Base-by-base conservation (phyloP, 1,139 yeast genomes). In the Kodamaea ohmeri region DNA sequence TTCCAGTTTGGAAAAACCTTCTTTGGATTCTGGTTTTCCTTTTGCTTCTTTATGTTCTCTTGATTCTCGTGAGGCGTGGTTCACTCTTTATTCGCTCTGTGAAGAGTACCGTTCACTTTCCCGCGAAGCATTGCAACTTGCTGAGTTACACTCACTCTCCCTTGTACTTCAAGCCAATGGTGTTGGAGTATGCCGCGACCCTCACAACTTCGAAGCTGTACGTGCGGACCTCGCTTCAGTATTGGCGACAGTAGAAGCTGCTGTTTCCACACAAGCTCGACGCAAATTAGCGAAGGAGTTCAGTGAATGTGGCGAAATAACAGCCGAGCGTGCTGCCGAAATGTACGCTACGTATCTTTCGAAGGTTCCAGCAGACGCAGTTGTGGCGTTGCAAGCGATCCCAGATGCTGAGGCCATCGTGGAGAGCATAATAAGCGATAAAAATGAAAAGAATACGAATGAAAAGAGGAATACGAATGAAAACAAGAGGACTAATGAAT, bases 51-150 rank as follows among this genome's bases (percentile, higher is more conserved):
- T 25, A 12, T 17, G n/a, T n/a, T n/a, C n/a, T n/a, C n/a, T n/a
- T n/a, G 16, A 13, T 25, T 36, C 36, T 6, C 32, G 32, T n/a
- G 34, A 46, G 1, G 38, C 34, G 17, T 83, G 90, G 88, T 61
- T 69, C 35, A 74, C 78, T 45, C 71, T 84, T 39, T 77, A 76
- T 41, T 67, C 82, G 3, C 61, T 83, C 25, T 82, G 90, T 53
- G 79, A 75, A 41, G 95, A 87, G 50, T 69, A 84, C 40, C 73
- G 71, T 43, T 79, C 73, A 38, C 70, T 71, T 36, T 67, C 78
- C 27, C 71, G 72, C 42, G 92, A 85, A 51, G 71, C 81, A 9
- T 47, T 49, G 51, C 12, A 31, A 42, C 4, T 36, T 39, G 21
- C 34, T 40, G 14, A 28, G 35, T 7, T 26, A 43, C 4, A 37